Conservation (phyloP, 192 early-diverging fungal species). For the Coemansia sp. region DNA sequence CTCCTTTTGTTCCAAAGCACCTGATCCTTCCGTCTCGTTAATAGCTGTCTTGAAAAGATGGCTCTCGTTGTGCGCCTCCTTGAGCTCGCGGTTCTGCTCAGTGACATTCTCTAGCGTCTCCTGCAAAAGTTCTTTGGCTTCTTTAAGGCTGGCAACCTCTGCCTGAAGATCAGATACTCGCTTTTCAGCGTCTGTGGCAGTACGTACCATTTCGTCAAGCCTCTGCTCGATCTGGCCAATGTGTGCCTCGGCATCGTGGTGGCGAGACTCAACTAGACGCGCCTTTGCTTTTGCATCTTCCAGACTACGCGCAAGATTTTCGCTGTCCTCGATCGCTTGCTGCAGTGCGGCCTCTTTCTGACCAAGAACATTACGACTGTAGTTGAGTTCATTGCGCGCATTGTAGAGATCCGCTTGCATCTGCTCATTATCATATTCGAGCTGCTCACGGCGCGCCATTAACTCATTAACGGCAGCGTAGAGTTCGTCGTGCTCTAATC, state of each 20-base stretch:
- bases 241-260: not conserved
- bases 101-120: conserved; percentile 32
- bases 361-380: not conserved
- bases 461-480: conserved; percentile 9
- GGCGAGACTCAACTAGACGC: not conserved
- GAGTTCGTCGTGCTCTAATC: conserved; percentile 15
- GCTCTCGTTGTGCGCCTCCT: conserved; percentile 28
- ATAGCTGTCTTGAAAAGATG: conserved; percentile 27
- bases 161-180: conserved; percentile 1
- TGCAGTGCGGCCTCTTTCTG: conserved; percentile 1
- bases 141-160: conserved; percentile 1
- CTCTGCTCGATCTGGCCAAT: not conserved
- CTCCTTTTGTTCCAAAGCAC: not conserved
- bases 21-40: conserved; percentile 12
- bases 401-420: conserved; percentile 22
- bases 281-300: conserved; percentile 6
- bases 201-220: conserved; percentile 10
- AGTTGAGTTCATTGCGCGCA: conserved; percentile 5
- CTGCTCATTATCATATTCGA: conserved; percentile 25
- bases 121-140: conserved; percentile 16
- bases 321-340: not conserved
- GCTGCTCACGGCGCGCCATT: conserved; percentile 9
- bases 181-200: not conserved
- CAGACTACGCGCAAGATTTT: conserved; percentile 7
- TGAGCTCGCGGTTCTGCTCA: conserved; percentile 36